phyloP scores from a whole-genome alignment of 305 asterid genomes.

The Withania somnifera region DNA sequence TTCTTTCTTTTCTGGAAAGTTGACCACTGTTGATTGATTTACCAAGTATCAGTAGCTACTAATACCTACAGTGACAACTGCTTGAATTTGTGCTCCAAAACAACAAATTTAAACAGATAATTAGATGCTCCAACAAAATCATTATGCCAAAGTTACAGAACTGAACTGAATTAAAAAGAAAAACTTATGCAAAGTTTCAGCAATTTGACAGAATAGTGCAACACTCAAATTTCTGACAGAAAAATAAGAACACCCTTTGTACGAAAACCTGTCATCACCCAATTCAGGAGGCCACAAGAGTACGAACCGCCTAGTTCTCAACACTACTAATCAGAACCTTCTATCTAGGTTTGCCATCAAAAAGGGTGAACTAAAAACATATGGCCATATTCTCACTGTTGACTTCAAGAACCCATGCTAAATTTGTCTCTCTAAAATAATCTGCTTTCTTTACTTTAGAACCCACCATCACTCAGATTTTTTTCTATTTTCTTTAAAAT shows the following conservation, averaged over 20 bases:
- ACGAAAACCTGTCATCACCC: not conserved
- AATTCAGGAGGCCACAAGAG: not conserved
- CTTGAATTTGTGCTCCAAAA: not conserved
- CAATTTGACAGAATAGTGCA: not conserved
- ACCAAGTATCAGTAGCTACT: not conserved
- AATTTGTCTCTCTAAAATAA: not conserved
- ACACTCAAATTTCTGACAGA: not conserved
- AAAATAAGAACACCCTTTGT: not conserved
- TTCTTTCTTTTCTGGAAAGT: not conserved
- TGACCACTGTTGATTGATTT: not conserved
- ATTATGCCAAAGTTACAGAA: no score
- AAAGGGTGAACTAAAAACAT: not conserved
- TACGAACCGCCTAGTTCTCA: not conserved
- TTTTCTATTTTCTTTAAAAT: not conserved
- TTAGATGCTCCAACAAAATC: not conserved
- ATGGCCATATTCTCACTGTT: not conserved
- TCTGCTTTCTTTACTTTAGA: not conserved
- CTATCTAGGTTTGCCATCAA: not conserved
- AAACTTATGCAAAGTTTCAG: not conserved
- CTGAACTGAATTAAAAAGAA: not conserved
- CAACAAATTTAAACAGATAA: not conserved
- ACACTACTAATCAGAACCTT: not conserved
- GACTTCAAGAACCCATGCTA: not conserved
- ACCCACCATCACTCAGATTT: not conserved
- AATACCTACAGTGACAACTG: not conserved